Evolutionary conservation across 225 moss, liverwort and hornwort species (phyloP).

Genomic region (Anthoceros angustus): DNA sequence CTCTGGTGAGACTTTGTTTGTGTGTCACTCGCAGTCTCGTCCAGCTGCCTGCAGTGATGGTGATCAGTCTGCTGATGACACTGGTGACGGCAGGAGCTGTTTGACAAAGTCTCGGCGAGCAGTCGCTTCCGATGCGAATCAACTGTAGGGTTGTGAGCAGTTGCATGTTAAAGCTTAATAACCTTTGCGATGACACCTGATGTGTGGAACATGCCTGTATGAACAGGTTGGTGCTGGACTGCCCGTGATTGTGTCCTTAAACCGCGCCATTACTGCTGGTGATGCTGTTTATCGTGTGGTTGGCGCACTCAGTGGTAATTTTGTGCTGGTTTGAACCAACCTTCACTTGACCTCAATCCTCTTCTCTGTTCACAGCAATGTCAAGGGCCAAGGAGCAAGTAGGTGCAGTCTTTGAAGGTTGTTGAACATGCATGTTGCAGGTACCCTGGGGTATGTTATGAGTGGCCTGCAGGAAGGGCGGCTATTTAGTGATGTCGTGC

Average conservation of each 20-base stretch:
- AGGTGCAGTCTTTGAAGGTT: neutral
- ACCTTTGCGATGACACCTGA: neutral
- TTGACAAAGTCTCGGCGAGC: constrained; percentile 15
- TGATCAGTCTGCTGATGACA: neutral
- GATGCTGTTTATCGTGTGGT: constrained; percentile 21
- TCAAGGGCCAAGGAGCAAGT: no score
- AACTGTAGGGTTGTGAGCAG: constrained; percentile 12
- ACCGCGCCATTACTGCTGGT: constrained; percentile 16
- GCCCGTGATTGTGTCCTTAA: constrained; percentile 19
- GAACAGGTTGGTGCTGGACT: constrained; percentile 25
- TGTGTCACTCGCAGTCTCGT: neutral
- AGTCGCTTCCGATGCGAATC: constrained; percentile 22
- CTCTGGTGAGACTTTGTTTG: constrained; percentile 11
- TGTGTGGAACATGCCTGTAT: neutral
- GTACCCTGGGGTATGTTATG: constrained; percentile 28
- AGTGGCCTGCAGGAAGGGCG: constrained; percentile 23
- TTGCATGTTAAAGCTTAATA: neutral
- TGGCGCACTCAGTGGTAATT: constrained; percentile 20
- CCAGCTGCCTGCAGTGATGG: neutral
- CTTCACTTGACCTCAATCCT: neutral
- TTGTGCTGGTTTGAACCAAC: neutral
- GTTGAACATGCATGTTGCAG: neutral
- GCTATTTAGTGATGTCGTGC: constrained; percentile 21
- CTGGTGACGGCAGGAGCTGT: constrained; percentile 13
- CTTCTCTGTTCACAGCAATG: neutral